phyloP scores from a whole-genome alignment of 2,329 filamentous ascomycete species.

The Fusarium cyanostomum region DNA sequence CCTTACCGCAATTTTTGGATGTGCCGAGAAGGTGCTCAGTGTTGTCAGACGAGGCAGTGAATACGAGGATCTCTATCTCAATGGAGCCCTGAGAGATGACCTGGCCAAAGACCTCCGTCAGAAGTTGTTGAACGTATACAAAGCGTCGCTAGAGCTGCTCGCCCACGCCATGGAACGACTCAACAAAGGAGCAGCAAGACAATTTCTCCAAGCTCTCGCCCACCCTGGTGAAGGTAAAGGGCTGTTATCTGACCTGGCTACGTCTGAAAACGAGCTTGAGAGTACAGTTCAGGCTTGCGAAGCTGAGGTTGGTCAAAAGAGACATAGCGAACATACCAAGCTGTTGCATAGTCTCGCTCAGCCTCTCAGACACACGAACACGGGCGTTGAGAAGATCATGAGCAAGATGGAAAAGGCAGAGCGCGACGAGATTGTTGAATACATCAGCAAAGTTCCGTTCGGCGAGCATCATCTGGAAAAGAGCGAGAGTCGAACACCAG shows the following conservation, averaged over 20 bases:
- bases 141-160: background rate
- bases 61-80: constrained; percentile 4
- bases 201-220: constrained; percentile 3
- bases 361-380: background rate
- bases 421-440: background rate
- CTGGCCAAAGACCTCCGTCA: background rate
- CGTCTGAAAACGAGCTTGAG: background rate
- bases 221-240: background rate
- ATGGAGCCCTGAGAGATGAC: background rate
- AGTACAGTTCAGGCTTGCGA: background rate
- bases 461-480: constrained; percentile 1
- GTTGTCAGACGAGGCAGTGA: background rate
- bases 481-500: background rate
- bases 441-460: background rate
- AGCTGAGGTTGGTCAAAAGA: background rate
- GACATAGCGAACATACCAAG: background rate
- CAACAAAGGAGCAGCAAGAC: background rate
- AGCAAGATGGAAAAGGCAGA: background rate
- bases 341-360: background rate
- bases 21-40: background rate
- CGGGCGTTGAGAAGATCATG: background rate
- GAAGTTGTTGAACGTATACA: background rate
- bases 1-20: background rate
- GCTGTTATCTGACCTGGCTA: background rate
- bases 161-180: background rate